These are phyloP conservation scores for Diplodia seriata DNA, from an alignment of 2,329 filamentous ascomycete genomes.

Conservation along the genomic window DNA sequence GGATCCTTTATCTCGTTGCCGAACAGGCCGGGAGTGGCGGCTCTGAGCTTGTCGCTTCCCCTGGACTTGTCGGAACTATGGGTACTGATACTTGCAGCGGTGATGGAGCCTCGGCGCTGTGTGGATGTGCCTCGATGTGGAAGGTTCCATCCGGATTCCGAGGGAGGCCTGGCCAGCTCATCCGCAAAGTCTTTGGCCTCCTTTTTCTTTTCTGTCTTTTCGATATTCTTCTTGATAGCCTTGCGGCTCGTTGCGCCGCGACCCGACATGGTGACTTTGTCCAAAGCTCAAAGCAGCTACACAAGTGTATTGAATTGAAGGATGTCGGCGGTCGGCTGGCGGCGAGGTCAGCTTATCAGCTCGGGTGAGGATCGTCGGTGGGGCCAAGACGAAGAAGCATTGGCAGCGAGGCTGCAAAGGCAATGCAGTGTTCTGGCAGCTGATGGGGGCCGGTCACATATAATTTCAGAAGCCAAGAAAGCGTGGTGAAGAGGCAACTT, in stretches of 20 bases:
- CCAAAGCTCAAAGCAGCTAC: background rate
- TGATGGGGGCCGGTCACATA: constrained; percentile 17
- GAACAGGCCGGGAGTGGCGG: constrained; percentile 17
- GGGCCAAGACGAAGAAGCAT: constrained; percentile 19
- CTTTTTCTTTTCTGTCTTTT: constrained; percentile 50
- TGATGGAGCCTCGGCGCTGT: constrained; percentile 10
- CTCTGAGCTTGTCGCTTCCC: constrained; percentile 22
- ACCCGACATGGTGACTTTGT: constrained; percentile 45
- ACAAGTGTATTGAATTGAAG: background rate
- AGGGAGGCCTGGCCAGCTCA: constrained; percentile 33
- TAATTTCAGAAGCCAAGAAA: constrained; percentile 3
- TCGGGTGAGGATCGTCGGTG: constrained; percentile 7
- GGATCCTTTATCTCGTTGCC: constrained; percentile 38
- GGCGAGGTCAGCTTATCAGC: constrained; percentile 15
- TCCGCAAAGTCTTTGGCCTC: constrained; percentile 43
- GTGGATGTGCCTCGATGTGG: constrained; percentile 12
- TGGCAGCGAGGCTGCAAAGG: background rate
- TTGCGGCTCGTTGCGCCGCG: constrained; percentile 50
- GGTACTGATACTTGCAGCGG: constrained; percentile 37
- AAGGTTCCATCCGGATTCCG: constrained; percentile 29
- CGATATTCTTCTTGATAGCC: constrained; percentile 49
- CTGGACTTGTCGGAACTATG: constrained; percentile 37
- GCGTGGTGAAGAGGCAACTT: background rate
- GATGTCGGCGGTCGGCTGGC: constrained; percentile 1
- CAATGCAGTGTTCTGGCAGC: background rate